Evolutionary conservation across 2,329 filamentous ascomycete species (phyloP).

Genomic region (Pestalotiopsis sp.): DNA sequence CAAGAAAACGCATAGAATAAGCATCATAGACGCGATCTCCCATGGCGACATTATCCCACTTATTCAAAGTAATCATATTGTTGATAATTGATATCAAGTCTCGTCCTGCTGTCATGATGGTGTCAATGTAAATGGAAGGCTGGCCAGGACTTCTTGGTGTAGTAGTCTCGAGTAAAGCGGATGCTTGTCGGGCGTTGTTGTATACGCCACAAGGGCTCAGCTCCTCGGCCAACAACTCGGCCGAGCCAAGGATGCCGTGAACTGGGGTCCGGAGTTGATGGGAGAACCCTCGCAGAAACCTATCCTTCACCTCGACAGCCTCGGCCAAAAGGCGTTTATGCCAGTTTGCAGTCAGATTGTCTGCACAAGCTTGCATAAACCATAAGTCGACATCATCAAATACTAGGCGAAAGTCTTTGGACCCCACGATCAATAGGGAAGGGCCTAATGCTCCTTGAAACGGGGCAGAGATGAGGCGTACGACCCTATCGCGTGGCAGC

Average conservation of each 20-base stretch:
- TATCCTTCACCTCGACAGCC: slow-evolving; percentile 36
- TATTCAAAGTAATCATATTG: slow-evolving; percentile 40
- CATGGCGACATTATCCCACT: slow-evolving; percentile 37
- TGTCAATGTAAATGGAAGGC: slow-evolving; percentile 25
- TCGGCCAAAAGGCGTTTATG: slow-evolving; percentile 33
- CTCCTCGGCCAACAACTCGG: slow-evolving; percentile 41
- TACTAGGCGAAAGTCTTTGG: slow-evolving; percentile 23
- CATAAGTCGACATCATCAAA: slow-evolving; percentile 40
- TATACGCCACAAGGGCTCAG: slow-evolving; percentile 25
- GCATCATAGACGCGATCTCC: slow-evolving; percentile 29
- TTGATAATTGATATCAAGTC: slow-evolving; percentile 45
- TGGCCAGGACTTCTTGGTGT: slow-evolving; percentile 10
- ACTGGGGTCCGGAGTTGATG: slow-evolving; percentile 40
- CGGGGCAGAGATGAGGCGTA: slow-evolving; percentile 37
- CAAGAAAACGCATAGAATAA: background rate
- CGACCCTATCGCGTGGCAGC: slow-evolving; percentile 24
- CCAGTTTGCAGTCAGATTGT: slow-evolving; percentile 29
- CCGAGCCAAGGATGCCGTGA: slow-evolving; percentile 38
- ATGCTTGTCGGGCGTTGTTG: background rate
- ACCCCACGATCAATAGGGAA: slow-evolving; percentile 35
- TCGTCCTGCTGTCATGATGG: slow-evolving; percentile 39
- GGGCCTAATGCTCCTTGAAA: slow-evolving; percentile 32
- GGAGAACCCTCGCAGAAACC: slow-evolving; percentile 36
- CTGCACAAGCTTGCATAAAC: slow-evolving; percentile 35
- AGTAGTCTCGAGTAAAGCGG: background rate